Conservation (phyloP, 805 yeast species). For the Citeromyces matritensis region DNA sequence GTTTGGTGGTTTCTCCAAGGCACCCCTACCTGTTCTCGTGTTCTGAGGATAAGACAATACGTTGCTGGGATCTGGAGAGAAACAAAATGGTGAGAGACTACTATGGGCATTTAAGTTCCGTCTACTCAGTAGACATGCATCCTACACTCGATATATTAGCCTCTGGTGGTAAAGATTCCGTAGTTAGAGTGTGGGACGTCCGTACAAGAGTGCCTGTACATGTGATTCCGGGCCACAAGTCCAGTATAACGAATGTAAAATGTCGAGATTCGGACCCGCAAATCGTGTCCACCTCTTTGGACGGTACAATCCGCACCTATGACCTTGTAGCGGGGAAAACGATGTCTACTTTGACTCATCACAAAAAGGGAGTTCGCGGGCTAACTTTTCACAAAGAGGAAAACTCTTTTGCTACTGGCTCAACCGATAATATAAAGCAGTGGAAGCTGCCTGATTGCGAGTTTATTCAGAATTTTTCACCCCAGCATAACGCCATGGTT, state of each 20-base stretch:
- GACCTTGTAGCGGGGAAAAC: conserved; percentile 73
- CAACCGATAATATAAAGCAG: conserved; percentile 67
- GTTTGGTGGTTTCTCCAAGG: conserved; percentile 52
- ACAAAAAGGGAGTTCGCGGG: conserved; percentile 67
- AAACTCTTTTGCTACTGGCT: conserved; percentile 65
- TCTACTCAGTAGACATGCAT: conserved; percentile 71
- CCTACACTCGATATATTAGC: conserved; percentile 76
- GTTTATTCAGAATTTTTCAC: conserved; percentile 41
- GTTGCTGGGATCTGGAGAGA: conserved; percentile 93
- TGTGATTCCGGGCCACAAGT: conserved; percentile 70
- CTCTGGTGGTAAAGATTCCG: conserved; percentile 82
- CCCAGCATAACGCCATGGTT: conserved; percentile 25
- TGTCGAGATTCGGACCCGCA: conserved; percentile 75
- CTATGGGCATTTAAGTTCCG: conserved; percentile 89
- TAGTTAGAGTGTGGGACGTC: conserved; percentile 88
- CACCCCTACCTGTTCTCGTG: conserved; percentile 87
- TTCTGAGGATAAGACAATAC: conserved; percentile 83
- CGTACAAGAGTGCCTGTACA: conserved; percentile 62
- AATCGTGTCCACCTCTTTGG: conserved; percentile 69
- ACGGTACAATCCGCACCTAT: conserved; percentile 80
- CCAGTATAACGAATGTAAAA: conserved; percentile 54
- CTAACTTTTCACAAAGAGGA: conserved; percentile 55
- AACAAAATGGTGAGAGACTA: conserved; percentile 73
- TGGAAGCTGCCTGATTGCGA: conserved; percentile 76
- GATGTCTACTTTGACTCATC: conserved; percentile 65